phyloP scores from a whole-genome alignment of 805 yeast genomes.

The Ogataea polymorpha region DNA sequence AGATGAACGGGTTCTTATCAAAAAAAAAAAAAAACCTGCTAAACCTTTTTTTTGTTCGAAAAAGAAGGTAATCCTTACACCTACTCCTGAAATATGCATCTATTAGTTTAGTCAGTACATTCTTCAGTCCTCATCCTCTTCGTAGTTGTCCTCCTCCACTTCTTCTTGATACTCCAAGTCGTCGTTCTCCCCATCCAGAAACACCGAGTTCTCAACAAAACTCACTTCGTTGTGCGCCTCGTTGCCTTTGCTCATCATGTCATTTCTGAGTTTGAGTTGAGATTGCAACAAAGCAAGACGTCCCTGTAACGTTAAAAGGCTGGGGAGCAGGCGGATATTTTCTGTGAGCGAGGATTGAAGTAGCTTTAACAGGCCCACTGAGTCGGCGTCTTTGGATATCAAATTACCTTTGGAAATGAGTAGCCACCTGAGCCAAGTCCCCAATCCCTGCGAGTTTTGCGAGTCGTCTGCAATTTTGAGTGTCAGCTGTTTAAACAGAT shows the following conservation, averaged over 20 bases:
- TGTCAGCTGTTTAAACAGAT: slow-evolving; percentile 45
- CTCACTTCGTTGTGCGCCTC: slow-evolving; percentile 23
- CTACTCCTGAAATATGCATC: not conserved
- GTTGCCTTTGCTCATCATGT: slow-evolving; percentile 35
- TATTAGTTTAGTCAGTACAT: slow-evolving; percentile 1
- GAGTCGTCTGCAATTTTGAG: slow-evolving; percentile 51
- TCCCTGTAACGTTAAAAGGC: slow-evolving; percentile 79
- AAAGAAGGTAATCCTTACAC: not conserved
- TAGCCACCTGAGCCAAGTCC: slow-evolving; percentile 80
- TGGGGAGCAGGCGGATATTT: slow-evolving; percentile 58
- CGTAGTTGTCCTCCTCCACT: slow-evolving; percentile 7
- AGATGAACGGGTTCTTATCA: slow-evolving; percentile 1
- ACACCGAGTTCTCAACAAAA: slow-evolving; percentile 18
- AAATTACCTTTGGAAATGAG: slow-evolving; percentile 68
- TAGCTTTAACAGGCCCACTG: slow-evolving; percentile 52
- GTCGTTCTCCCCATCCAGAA: slow-evolving; percentile 31
- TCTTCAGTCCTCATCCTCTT: slow-evolving; percentile 5
- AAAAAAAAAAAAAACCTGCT: slow-evolving; percentile 3
- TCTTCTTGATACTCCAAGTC: slow-evolving; percentile 11
- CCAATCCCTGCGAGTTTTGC: slow-evolving; percentile 39
- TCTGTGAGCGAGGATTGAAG: slow-evolving; percentile 56
- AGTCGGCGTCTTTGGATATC: slow-evolving; percentile 48
- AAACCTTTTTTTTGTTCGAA: not conserved
- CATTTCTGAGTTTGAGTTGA: slow-evolving; percentile 69
- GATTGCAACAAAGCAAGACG: slow-evolving; percentile 72